Base-by-base conservation (phyloP, 2,329 filamentous ascomycete genomes). In the Beauveria pseudobassiana region DNA sequence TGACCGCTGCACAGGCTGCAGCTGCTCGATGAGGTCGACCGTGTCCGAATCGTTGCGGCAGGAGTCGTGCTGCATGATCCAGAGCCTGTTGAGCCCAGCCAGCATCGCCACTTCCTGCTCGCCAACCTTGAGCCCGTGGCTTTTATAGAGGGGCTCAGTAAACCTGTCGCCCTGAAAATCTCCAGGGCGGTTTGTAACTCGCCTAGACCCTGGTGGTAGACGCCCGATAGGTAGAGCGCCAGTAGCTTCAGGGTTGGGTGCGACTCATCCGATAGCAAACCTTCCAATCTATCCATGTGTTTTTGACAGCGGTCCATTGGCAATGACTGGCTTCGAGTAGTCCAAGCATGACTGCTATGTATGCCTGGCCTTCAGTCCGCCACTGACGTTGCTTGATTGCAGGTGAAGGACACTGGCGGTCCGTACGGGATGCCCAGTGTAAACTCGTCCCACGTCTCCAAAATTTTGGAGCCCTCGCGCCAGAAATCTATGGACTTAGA, bases 191-290 rank as follows among this genome's bases (percentile, higher is more conserved):
- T 76, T n/a, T 83, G 77, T 1, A 95, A 79, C 65, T 91, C 81
- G 18, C 91, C 92, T 5, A 82, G 87, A 20, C 88, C 90, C 76
- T 97, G 93, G 58, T 86, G 79, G 67, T 91, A 88, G 8, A 90
- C 82, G 0, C 89, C 93, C 1, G 82, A 79, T 20, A 96, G 83
- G 72, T 97, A 97, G 49, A 84, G 76, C 7, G 84, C 79, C 50
- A 90, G 78, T 40, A 85, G 51, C 38, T 68, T 68, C 22, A 76
- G 63, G 2, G 78, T 78, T 65, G 69, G 76, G 70, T 76, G 78
- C 64, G 68, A 75, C 64, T 71, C 72, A 38, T 73, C 73, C 50
- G 70, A 71, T 54, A 78, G 71, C 40, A 79, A 75, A 58, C 70
- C 72, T 57, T 81, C 77, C 14, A 89, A 74, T 50, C 81, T 78